Conservation (phyloP, 306 rosid genomes). For the Alnus glutinosa region DNA sequence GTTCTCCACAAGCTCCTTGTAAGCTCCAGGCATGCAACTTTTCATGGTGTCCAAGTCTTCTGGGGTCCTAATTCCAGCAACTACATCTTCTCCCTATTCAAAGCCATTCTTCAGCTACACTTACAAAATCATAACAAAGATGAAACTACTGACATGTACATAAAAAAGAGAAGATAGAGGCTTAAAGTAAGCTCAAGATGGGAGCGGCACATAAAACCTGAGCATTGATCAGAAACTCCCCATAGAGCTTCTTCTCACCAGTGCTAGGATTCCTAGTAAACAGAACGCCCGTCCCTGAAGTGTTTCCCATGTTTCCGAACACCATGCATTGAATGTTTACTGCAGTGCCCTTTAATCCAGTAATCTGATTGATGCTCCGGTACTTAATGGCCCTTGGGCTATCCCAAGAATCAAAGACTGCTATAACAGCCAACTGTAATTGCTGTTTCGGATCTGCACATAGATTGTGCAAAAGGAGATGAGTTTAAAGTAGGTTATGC, state of each 20-base stretch:
- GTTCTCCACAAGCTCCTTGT: constrained; percentile 84
- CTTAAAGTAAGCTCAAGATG: constrained; percentile 25
- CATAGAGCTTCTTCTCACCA: constrained; percentile 91
- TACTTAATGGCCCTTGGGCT: constrained; percentile 92
- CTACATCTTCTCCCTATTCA: constrained; percentile 95
- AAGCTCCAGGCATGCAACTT: constrained; percentile 86
- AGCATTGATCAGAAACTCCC: constrained; percentile 92
- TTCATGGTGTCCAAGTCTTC: constrained; percentile 81
- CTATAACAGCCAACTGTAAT: constrained; percentile 71
- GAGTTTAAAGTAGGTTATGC: background rate
- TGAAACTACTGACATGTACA: constrained; percentile 1
- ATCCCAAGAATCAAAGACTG: constrained; percentile 98
- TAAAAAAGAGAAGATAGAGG: constrained; percentile 5
- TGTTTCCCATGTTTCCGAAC: constrained; percentile 91
- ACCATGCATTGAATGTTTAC: constrained; percentile 97
- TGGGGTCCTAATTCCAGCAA: constrained; percentile 97
- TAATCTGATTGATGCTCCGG: constrained; percentile 83
- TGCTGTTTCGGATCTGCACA: constrained; percentile 88
- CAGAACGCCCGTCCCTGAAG: constrained; percentile 96
- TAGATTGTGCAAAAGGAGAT: constrained; percentile 8
- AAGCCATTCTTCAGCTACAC: constrained; percentile 24
- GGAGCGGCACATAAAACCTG: constrained; percentile 59
- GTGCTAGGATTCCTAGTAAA: constrained; percentile 99
- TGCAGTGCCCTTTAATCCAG: constrained; percentile 86
- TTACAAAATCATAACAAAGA: constrained; percentile 16